These are phyloP conservation scores for Trichosporon faecale DNA, from an alignment of 1,284 basidiomycete species.

Conservation along the genomic window DNA sequence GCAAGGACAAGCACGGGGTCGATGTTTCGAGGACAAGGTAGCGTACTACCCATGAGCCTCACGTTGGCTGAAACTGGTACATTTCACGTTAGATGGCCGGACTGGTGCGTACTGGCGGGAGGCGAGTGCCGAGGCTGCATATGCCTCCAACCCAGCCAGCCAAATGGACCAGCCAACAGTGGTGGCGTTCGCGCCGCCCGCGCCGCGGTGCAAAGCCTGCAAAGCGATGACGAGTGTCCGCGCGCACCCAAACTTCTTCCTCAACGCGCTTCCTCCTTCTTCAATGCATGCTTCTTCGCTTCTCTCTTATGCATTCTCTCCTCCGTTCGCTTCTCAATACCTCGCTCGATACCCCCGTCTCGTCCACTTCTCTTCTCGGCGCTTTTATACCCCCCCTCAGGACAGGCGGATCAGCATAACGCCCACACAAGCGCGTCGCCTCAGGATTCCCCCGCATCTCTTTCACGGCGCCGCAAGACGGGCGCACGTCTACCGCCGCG, in stretches of 20 bases:
- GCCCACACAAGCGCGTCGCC: background rate
- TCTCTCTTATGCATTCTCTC: background rate
- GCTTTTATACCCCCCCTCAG: background rate
- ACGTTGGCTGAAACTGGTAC: too few relatives aligned
- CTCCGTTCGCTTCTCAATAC: background rate
- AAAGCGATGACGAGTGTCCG: conserved; percentile 2
- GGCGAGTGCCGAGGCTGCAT: background rate
- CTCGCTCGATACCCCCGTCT: too few relatives aligned
- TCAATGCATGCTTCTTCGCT: background rate
- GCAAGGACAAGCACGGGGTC: too few relatives aligned
- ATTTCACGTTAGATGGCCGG: too few relatives aligned
- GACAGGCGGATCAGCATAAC: background rate
- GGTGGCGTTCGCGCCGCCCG: background rate
- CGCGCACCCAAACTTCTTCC: background rate
- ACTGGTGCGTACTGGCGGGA: background rate
- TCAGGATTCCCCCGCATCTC: background rate
- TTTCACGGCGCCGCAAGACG: background rate
- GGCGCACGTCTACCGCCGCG: background rate
- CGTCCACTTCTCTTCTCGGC: too few relatives aligned
- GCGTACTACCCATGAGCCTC: too few relatives aligned
- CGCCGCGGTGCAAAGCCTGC: background rate
- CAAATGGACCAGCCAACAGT: background rate
- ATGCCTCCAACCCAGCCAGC: background rate
- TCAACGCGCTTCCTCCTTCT: background rate
- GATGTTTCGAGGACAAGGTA: too few relatives aligned